phyloP scores from a whole-genome alignment of 352 stramenopile genomes.

The Phytophthora sp. region DNA sequence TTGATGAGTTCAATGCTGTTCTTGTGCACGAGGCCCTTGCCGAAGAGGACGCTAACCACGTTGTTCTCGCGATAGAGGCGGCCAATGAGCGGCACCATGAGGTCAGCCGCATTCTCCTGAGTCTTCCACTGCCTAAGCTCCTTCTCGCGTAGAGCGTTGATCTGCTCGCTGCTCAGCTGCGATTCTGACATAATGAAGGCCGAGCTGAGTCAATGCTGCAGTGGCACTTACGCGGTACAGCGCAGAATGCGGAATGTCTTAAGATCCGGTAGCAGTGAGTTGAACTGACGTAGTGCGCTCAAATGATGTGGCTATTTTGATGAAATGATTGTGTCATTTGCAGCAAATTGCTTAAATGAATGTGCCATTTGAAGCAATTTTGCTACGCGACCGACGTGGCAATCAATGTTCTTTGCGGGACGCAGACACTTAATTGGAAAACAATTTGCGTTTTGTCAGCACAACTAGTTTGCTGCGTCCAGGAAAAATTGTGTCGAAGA shows the following conservation, averaged over 20 bases:
- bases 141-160: slow-evolving; percentile 57
- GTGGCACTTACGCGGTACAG: slow-evolving; percentile 13
- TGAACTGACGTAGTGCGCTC: slow-evolving; percentile 9
- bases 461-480: neutral
- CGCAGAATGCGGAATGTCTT: slow-evolving; percentile 35
- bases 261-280: neutral
- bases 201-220: neutral
- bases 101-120: slow-evolving; percentile 82
- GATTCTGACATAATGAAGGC: slow-evolving; percentile 40
- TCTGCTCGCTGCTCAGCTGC: slow-evolving; percentile 48
- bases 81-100: slow-evolving; percentile 86
- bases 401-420: neutral
- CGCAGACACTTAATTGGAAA: neutral
- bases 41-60: slow-evolving; percentile 83
- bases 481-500: neutral
- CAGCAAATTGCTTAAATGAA: no score
- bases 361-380: no score
- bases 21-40: slow-evolving; percentile 86
- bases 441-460: neutral
- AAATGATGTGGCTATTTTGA: neutral
- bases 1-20: slow-evolving; percentile 88
- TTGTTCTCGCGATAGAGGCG: slow-evolving; percentile 86
- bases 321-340: slow-evolving; percentile 12
- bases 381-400: no score
- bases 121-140: slow-evolving; percentile 82